phyloP scores from a whole-genome alignment of 805 yeast species.

The Ogataea degrootiae region DNA sequence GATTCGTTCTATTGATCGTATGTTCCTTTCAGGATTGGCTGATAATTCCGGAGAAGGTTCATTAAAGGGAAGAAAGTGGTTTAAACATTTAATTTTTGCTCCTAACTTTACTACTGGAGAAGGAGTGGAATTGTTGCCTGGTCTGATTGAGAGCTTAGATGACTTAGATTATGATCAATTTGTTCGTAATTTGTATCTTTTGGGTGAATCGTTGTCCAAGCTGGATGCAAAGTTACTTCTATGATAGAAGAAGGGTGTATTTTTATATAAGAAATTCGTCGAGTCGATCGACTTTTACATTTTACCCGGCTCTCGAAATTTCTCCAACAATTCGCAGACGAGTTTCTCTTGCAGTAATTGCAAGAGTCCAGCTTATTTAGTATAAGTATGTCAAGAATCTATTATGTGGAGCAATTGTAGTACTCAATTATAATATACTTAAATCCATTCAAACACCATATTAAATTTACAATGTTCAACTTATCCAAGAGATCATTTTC shows the following conservation, averaged over 20 bases:
- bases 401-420: no score
- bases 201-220: slow-evolving; percentile 7
- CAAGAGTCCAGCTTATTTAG: no score
- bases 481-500: slow-evolving; percentile 45
- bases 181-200: slow-evolving; percentile 11
- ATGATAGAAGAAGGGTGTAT: not conserved
- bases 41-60: slow-evolving; percentile 32
- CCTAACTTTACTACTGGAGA: slow-evolving; percentile 51
- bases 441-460: not conserved
- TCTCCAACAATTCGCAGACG: no score
- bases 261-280: not conserved
- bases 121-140: slow-evolving; percentile 52
- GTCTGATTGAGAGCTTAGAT: slow-evolving; percentile 50
- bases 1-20: slow-evolving; percentile 49
- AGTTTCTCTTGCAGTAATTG: no score
- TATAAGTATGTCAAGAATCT: no score
- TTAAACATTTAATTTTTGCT: slow-evolving; percentile 60
- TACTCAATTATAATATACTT: no score
- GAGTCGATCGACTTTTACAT: no score
- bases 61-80: slow-evolving; percentile 49
- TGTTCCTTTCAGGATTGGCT: slow-evolving; percentile 36
- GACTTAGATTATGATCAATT: slow-evolving; percentile 38
- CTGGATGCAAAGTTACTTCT: slow-evolving; percentile 10
- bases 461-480: slow-evolving; percentile 15
- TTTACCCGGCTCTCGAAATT: no score